Base-by-base conservation (phyloP, 2,329 filamentous ascomycete species). In the Alternaria sp. region DNA sequence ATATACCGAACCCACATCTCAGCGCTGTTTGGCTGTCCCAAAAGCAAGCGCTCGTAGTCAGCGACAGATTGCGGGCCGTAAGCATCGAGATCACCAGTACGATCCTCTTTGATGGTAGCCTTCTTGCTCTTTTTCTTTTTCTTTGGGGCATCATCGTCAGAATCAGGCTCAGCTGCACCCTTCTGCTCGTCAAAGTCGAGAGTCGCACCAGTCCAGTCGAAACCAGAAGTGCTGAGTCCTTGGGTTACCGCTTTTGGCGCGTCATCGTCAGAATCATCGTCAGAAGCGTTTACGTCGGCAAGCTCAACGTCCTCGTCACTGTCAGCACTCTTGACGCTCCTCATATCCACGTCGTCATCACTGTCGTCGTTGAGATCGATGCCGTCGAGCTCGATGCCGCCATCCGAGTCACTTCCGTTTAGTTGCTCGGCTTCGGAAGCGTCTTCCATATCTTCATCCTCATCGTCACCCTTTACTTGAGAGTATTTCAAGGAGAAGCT, bases 1-100 rank as follows among this genome's bases (percentile, higher is more conserved):
- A 99, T 98, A 82, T 99, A 99, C 67, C 92, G 88, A 56, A 97
- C 92, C 95, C 95, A 99, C 28, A 98, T 86, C 63, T 90, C 85
- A 0, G 94, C 96, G n/a, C 92, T 94, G 81, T 98, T 93, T 3
- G 95, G 93, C 76, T 97, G 92, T 57, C 93, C 92, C 22, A 99
- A 87, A 43, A 99, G 87, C 25, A 97, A 89, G 69, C 95, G 90
- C 81, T 99, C 96, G 78, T 93, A 99, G 79, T 99, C 96, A 64
- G 91, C 92, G 16, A 92, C 87, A 1, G 92, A 94, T 76, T 96
- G 93, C 2, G 95, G 95, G 0, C 94, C 94, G 69, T 94, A 88
- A 48, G 87, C 89, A 77, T 97, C 93, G 11, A 99, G 87, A 70
- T 97, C 92, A n/a, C 91, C 95, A 5, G 94, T 99, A 66, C 89